Percentiles rank a stretch among this genome's conserved stretches.
These are phyloP conservation scores for Ascochyta rabiei DNA, from an alignment of 2,329 filamentous ascomycete genomes.

Conservation along the genomic window DNA sequence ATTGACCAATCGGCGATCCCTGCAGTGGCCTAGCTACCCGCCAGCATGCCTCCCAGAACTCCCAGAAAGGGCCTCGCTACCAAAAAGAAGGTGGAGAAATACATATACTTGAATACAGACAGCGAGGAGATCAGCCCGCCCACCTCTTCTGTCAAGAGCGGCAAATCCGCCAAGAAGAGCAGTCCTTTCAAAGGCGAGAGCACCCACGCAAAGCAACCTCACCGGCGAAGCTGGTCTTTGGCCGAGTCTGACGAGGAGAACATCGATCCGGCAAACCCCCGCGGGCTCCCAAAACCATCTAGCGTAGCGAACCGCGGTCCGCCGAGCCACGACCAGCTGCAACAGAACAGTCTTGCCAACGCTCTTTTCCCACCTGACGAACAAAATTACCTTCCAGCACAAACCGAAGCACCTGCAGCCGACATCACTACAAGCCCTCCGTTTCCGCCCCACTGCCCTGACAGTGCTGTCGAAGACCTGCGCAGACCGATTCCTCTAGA, in stretches of 20 bases:
- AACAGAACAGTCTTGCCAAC: conserved; percentile 16
- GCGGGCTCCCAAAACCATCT: conserved; percentile 28
- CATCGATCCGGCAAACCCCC: conserved; percentile 17
- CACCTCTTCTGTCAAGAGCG: background rate
- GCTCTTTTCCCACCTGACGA: conserved; percentile 11
- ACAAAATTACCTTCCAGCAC: background rate
- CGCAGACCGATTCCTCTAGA: background rate
- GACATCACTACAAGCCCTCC: background rate
- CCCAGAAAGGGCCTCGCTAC: conserved; percentile 33
- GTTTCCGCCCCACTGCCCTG: background rate
- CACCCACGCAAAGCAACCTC: background rate
- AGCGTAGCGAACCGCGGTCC: conserved; percentile 15
- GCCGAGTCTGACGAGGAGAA: conserved; percentile 14
- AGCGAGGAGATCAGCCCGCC: conserved; percentile 9
- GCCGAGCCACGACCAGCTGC: conserved; percentile 20
- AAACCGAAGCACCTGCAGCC: background rate
- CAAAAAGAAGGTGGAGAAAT: conserved; percentile 27
- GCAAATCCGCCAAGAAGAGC: background rate
- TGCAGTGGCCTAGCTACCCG: conserved; percentile 17
- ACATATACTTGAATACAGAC: conserved; percentile 19
- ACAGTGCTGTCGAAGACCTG: background rate
- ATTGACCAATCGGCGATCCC: conserved; percentile 28
- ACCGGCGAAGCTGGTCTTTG: background rate
- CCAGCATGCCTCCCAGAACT: conserved; percentile 32
- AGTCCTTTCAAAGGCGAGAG: background rate